Base-by-base conservation (phyloP, 495 filamentous ascomycete genomes). In the Annulohypoxylon nitens region DNA sequence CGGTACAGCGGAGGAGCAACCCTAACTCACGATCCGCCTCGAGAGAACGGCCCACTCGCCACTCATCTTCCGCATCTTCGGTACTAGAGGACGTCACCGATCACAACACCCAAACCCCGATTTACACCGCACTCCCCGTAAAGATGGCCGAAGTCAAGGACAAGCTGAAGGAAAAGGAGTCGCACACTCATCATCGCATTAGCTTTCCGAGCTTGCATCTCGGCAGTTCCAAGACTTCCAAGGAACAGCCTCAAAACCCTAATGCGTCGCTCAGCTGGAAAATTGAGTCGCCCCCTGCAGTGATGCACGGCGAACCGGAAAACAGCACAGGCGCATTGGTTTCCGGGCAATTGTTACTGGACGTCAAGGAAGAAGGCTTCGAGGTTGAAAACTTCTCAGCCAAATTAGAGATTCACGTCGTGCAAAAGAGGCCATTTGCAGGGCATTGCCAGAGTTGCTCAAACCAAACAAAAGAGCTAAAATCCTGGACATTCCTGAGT, bases 211-310 rank as follows among this genome's bases (percentile, higher is more conserved):
- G 79, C 54, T 79, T 86, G 67, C 82, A 82, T 71, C 83, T 87
- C 67, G 84, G 81, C 33, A 39, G 65, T 3, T 75, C 78, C 50
- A 83, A 83, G 30, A 79, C 83, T 2, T 79, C 77, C 61, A 86
- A 83, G 70, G 83, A 87, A n/a, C 67, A 69, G 59, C 73, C 81
- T 50, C 66, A 74, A 43, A 77, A 77, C 62, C 64, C 79, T 43
- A 74, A 77, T 54, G 88, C 89, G n/a, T 89, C 88, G 55, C 79
- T 97, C 59, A 87, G 90, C 25, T 89, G 95, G 81, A 84, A 89
- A 39, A 92, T 98, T 64, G 96, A 99, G 83, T 97, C 93, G 2
- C 93, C 96, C 0, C 96, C 96, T 1, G 83, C 95, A 9, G 88
- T 97, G 14, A 91, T 97, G 82, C 94, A 95, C 75, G 94, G 93